Conservation (phyloP, 192 early-diverging fungal genomes). For the Obelidium mucronatum region DNA sequence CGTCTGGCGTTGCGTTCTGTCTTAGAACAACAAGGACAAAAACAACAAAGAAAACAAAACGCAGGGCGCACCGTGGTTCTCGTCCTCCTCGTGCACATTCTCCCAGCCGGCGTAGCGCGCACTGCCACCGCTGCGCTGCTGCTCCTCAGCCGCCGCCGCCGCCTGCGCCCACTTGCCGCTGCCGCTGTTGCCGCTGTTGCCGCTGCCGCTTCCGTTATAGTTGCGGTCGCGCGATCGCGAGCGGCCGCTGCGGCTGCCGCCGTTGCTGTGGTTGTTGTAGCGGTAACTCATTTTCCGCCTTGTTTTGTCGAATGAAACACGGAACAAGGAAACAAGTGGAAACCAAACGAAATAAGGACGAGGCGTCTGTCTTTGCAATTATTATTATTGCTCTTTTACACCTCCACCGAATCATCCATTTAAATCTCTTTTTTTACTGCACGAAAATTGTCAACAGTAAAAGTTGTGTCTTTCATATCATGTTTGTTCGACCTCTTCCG, state of each 20-base stretch:
- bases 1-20: constrained; percentile 8
- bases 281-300: neutral
- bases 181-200: neutral
- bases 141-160: constrained; percentile 25
- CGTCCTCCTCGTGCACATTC: constrained; percentile 19
- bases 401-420: too few relatives aligned
- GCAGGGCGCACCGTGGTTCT: constrained; percentile 26
- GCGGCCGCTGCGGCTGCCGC: neutral
- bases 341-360: too few relatives aligned
- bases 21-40: too few relatives aligned
- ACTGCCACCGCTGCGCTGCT: neutral
- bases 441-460: too few relatives aligned
- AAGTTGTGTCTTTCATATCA: too few relatives aligned
- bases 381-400: constrained; percentile 2
- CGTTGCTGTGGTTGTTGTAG: neutral
- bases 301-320: too few relatives aligned
- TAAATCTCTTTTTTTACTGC: too few relatives aligned
- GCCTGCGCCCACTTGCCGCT: constrained; percentile 33
- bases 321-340: too few relatives aligned
- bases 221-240: neutral
- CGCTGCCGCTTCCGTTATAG: neutral
- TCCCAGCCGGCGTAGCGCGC: neutral
- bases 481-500: too few relatives aligned
- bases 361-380: too few relatives aligned
- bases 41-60: too few relatives aligned